phyloP scores from a whole-genome alignment of 495 filamentous ascomycete genomes.

The Hypoxylon lienhwacheense region DNA sequence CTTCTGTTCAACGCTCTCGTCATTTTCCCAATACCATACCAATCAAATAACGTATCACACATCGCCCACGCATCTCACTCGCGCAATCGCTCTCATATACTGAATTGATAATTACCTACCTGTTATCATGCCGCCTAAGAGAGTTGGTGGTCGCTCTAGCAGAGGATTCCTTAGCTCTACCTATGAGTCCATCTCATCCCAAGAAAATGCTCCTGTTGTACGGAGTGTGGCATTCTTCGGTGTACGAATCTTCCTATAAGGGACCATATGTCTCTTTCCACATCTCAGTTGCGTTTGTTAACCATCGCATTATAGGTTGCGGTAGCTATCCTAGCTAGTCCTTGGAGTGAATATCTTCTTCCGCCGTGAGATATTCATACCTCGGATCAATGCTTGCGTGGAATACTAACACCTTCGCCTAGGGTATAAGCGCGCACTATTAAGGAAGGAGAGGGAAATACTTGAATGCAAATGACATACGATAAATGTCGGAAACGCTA shows the following conservation, averaged over 20 bases:
- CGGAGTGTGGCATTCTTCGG: conserved; percentile 72
- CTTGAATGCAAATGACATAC: conserved; percentile 13
- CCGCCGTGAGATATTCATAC: conserved; percentile 56
- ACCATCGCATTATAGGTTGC: conserved; percentile 56
- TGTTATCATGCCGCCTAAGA: conserved; percentile 46
- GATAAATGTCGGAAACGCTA: conserved; percentile 8
- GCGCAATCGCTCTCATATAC: neutral
- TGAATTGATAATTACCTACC: neutral
- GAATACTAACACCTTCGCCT: conserved; percentile 1
- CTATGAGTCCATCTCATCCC: conserved; percentile 65
- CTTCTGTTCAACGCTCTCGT: neutral
- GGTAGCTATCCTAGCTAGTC: conserved; percentile 73
- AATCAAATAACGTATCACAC: too few species aligned
- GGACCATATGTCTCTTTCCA: neutral
- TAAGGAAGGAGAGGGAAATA: neutral
- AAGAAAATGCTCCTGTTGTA: conserved; percentile 76
- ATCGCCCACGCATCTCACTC: neutral
- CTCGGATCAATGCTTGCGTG: neutral
- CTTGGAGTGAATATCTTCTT: conserved; percentile 72
- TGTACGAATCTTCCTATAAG: conserved; percentile 51
- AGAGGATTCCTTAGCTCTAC: conserved; percentile 49
- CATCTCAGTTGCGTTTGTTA: neutral
- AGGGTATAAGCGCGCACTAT: conserved; percentile 8
- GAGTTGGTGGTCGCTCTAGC: conserved; percentile 36
- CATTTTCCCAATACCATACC: too few species aligned